A percentile compares a stretch with the other conserved stretches of the same genome.
phyloP scores from a whole-genome alignment of 2,329 filamentous ascomycete species.

The Trichophyton schoenleinii region DNA sequence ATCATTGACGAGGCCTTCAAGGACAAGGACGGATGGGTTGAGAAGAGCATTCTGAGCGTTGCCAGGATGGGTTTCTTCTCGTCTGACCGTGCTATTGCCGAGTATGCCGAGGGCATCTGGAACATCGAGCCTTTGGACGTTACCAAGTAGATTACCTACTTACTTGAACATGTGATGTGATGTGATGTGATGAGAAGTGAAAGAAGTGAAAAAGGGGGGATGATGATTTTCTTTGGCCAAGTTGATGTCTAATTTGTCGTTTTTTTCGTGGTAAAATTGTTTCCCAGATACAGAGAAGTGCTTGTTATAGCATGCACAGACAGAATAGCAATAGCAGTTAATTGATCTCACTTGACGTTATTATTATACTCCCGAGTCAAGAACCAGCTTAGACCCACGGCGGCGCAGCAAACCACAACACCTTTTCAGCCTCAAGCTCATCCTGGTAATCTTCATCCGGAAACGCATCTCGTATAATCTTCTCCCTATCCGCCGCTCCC shows the following conservation, averaged over 20 bases:
- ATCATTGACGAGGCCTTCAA: slow-evolving; percentile 86
- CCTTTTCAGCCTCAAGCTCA: background rate
- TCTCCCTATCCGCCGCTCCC: background rate
- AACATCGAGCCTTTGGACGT: slow-evolving; percentile 68
- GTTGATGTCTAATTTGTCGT: too few relatives aligned
- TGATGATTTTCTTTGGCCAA: too few relatives aligned
- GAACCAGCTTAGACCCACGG: background rate
- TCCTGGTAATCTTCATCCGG: background rate
- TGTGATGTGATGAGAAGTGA: too few relatives aligned
- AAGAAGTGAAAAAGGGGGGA: too few relatives aligned
- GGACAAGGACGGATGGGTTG: slow-evolving; percentile 85
- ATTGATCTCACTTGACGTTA: too few relatives aligned
- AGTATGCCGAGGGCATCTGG: slow-evolving; percentile 97
- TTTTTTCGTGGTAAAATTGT: too few relatives aligned
- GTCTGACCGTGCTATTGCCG: slow-evolving; percentile 86
- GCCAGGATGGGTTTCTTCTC: slow-evolving; percentile 96
- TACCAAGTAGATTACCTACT: background rate
- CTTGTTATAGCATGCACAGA: too few relatives aligned
- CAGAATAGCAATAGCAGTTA: too few relatives aligned
- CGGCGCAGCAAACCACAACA: background rate
- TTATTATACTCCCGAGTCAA: too few relatives aligned
- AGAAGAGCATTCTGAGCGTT: slow-evolving; percentile 79
- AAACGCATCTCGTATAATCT: background rate
- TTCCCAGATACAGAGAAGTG: too few relatives aligned
- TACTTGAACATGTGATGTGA: too few relatives aligned